Percentiles rank a stretch among this genome's conserved stretches.
These are phyloP conservation scores for Ophiostoma pallidulum DNA, from an alignment of 2,329 filamentous ascomycete genomes.

Conservation along the genomic window DNA sequence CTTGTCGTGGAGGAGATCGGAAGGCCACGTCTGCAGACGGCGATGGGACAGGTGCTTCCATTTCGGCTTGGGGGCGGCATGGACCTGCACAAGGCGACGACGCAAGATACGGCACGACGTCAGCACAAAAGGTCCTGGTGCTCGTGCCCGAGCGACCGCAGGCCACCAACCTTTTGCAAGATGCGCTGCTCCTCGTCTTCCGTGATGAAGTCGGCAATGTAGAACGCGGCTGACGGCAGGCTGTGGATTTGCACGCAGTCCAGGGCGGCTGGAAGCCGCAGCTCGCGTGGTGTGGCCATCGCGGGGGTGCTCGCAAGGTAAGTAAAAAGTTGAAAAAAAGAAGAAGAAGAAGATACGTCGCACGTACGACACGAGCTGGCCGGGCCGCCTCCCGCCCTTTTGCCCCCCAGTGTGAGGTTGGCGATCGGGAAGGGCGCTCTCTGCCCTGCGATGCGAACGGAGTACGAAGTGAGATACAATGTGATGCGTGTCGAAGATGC, in stretches of 20 bases:
- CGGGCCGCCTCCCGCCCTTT: too few relatives aligned
- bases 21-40: slow-evolving; percentile 84
- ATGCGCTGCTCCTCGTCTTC: slow-evolving; percentile 62
- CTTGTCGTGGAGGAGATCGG: slow-evolving; percentile 66
- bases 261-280: slow-evolving; percentile 36
- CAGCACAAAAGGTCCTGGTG: not conserved
- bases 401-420: too few relatives aligned
- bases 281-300: slow-evolving; percentile 5
- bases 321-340: not conserved
- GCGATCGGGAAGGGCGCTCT: too few relatives aligned
- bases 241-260: slow-evolving; percentile 41
- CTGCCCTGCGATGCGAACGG: too few relatives aligned
- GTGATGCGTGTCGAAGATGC: too few relatives aligned
- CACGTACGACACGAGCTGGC: too few relatives aligned
- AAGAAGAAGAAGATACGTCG: too few relatives aligned
- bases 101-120: not conserved
- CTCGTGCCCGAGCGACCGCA: not conserved
- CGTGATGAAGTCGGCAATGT: slow-evolving; percentile 78
- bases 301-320: too few relatives aligned
- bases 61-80: slow-evolving; percentile 57
- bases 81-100: slow-evolving; percentile 32
- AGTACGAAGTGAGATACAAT: too few relatives aligned
- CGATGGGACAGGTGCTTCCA: slow-evolving; percentile 88
- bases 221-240: slow-evolving; percentile 63
- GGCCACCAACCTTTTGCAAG: slow-evolving; percentile 53